phyloP scores from a whole-genome alignment of 73 alveolate species.

The Paramecium primaurelia region DNA sequence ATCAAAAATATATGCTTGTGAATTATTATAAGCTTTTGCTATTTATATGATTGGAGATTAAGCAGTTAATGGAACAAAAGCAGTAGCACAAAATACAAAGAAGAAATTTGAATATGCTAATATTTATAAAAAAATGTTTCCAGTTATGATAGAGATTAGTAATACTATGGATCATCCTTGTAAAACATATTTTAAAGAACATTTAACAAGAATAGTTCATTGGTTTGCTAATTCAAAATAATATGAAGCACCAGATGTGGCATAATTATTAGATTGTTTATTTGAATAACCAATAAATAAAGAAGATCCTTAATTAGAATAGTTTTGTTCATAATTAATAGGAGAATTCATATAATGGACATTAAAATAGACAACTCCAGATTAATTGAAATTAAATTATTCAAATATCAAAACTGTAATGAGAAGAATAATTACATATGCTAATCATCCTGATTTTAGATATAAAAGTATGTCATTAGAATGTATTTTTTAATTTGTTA shows the following conservation, averaged over 20 bases:
- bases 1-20: slow-evolving; percentile 87
- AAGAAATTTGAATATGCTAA: slow-evolving; percentile 81
- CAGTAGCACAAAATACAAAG: slow-evolving; percentile 13
- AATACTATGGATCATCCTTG: slow-evolving; percentile 61
- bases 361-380: slow-evolving; percentile 69
- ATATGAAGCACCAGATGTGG: slow-evolving; percentile 89
- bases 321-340: slow-evolving; percentile 80
- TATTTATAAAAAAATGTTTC: slow-evolving; percentile 73
- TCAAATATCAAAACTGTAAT: slow-evolving; percentile 86
- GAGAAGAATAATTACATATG: slow-evolving; percentile 88
- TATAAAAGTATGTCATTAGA: slow-evolving; percentile 29
- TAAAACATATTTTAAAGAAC: not conserved
- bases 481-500: not conserved
- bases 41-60: slow-evolving; percentile 91
- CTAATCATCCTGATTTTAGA: slow-evolving; percentile 91
- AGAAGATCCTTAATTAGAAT: slow-evolving; percentile 80
- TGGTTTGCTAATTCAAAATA: slow-evolving; percentile 94
- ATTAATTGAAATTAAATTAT: slow-evolving; percentile 70
- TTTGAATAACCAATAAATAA: slow-evolving; percentile 80
- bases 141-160: slow-evolving; percentile 65
- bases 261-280: slow-evolving; percentile 84
- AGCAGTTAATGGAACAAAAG: slow-evolving; percentile 58
- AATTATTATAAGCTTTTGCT: slow-evolving; percentile 87
- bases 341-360: slow-evolving; percentile 93
- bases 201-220: slow-evolving; percentile 55